phyloP scores from a whole-genome alignment of 176 grass and related monocot species.

The Thalia dealbata region DNA sequence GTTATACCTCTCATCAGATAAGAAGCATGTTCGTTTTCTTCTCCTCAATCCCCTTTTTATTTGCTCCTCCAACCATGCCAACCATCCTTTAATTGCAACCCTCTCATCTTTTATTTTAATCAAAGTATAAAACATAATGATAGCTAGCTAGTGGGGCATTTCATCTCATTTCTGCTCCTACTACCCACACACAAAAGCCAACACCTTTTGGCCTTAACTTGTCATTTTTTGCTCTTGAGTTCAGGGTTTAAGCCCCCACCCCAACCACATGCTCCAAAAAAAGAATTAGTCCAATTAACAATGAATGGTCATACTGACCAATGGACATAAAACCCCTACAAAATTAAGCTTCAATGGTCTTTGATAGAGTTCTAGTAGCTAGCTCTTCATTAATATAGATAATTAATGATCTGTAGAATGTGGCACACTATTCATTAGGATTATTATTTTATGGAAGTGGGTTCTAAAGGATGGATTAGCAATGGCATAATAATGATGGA shows the following conservation, averaged over 20 bases:
- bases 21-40: constrained; percentile 2
- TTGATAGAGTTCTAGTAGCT: too few relatives aligned
- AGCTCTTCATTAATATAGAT: too few relatives aligned
- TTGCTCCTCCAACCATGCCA: background rate
- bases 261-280: too few relatives aligned
- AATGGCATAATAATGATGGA: background rate
- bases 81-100: background rate
- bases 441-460: background rate
- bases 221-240: background rate
- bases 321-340: too few relatives aligned
- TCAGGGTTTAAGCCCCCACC: background rate
- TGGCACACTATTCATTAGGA: too few relatives aligned
- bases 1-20: constrained; percentile 1
- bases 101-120: background rate
- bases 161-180: background rate
- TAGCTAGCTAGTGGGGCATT: background rate
- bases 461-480: background rate
- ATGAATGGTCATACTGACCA: too few relatives aligned
- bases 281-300: too few relatives aligned
- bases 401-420: too few relatives aligned
- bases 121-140: background rate
- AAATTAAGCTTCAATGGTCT: too few relatives aligned
- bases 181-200: background rate
- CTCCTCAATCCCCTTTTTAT: background rate
- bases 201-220: background rate